A percentile compares a stretch with the other conserved stretches of the same genome.
phyloP scores from a whole-genome alignment of 176 grass and related monocot genomes.

The Ensete ventricosum region DNA sequence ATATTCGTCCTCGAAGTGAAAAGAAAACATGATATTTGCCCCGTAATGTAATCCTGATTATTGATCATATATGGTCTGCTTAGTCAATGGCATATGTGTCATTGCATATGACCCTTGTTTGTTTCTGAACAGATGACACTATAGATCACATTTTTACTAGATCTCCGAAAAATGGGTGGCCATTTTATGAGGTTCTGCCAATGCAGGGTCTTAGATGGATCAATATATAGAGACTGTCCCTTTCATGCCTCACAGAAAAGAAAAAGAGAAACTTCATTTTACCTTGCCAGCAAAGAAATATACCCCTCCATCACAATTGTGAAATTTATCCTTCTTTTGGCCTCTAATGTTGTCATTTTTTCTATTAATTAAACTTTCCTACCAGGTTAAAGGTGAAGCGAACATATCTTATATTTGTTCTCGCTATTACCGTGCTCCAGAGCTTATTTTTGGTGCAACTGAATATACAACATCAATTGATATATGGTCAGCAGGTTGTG shows the following conservation, averaged over 20 bases:
- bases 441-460: slow-evolving; percentile 20
- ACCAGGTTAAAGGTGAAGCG: slow-evolving; percentile 18
- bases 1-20: too few species aligned
- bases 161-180: too few species aligned
- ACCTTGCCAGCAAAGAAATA: not conserved
- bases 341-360: not conserved
- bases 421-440: slow-evolving; percentile 19
- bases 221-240: not conserved
- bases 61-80: too few species aligned
- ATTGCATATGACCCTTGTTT: too few species aligned
- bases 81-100: too few species aligned
- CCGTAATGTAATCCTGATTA: too few species aligned
- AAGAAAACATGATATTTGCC: too few species aligned
- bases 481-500: slow-evolving; percentile 21
- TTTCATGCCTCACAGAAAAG: too few species aligned
- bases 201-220: not conserved
- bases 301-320: not conserved
- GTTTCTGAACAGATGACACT: not conserved
- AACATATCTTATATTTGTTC: slow-evolving; percentile 19
- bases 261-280: not conserved
- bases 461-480: slow-evolving; percentile 20
- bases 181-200: too few species aligned
- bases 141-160: too few species aligned
- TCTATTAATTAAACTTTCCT: not conserved
- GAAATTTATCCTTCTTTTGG: not conserved